These are phyloP conservation scores for Somion occarium DNA, from an alignment of 1,284 basidiomycete genomes.

Conservation along the genomic window DNA sequence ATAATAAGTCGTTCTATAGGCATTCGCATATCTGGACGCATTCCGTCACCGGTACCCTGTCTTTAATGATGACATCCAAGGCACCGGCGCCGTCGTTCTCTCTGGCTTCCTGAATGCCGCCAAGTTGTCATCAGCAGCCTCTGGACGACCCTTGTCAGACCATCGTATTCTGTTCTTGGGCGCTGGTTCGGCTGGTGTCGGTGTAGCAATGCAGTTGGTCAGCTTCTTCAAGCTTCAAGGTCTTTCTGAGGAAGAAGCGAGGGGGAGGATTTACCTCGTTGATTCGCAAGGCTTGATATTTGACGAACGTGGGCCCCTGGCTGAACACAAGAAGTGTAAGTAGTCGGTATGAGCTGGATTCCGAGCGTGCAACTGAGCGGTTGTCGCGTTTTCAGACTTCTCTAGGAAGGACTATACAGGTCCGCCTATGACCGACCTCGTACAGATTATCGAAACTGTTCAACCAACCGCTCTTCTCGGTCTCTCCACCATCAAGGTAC, in stretches of 20 bases:
- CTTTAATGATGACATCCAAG: slow-evolving; percentile 83
- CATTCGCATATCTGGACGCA: slow-evolving; percentile 76
- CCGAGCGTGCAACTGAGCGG: too few relatives aligned
- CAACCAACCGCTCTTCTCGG: slow-evolving; percentile 91
- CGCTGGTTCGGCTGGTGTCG: slow-evolving; percentile 85
- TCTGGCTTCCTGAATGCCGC: slow-evolving; percentile 90
- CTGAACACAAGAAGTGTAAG: slow-evolving; percentile 81
- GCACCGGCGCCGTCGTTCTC: slow-evolving; percentile 89
- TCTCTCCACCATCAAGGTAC: slow-evolving; percentile 77
- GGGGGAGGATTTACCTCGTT: slow-evolving; percentile 74
- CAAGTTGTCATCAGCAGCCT: slow-evolving; percentile 68
- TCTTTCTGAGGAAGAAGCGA: slow-evolving; percentile 74
- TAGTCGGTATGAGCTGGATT: too few relatives aligned
- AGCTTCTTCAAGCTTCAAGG: slow-evolving; percentile 86
- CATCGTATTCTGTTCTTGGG: slow-evolving; percentile 92
- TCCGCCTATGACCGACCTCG: slow-evolving; percentile 68
- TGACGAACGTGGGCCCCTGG: slow-evolving; percentile 62
- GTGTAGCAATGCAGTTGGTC: slow-evolving; percentile 85
- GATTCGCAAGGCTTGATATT: slow-evolving; percentile 87
- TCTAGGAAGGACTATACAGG: slow-evolving; percentile 78
- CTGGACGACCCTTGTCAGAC: slow-evolving; percentile 62
- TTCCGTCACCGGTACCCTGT: slow-evolving; percentile 74
- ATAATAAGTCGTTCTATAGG: slow-evolving; percentile 23
- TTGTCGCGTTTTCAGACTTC: slow-evolving; percentile 83
- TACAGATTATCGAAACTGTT: slow-evolving; percentile 82